Percentiles rank a stretch among this genome's conserved stretches.
phyloP scores from a whole-genome alignment of 108 stramenopile genomes.

The Hondaea fermentalgiana region DNA sequence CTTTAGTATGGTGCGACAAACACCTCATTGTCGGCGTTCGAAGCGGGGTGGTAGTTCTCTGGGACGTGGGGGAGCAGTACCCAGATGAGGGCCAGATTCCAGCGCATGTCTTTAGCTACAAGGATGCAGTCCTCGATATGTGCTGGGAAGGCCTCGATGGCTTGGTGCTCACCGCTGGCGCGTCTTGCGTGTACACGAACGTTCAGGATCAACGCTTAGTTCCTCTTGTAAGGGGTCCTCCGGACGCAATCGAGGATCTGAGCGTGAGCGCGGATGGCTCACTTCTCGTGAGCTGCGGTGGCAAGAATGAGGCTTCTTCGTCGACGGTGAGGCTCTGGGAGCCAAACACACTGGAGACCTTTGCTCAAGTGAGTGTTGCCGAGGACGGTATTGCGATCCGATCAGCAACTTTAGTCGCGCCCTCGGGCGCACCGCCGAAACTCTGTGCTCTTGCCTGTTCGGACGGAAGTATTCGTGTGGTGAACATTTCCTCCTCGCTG shows the following conservation, averaged over 20 bases:
- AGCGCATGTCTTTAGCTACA: not conserved
- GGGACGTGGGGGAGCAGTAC: not conserved
- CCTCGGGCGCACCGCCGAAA: not conserved
- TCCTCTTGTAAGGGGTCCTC: not conserved
- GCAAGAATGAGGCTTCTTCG: not conserved
- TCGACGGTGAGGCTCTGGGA: not conserved
- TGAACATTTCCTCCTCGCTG: not conserved
- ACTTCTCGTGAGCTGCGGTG: not conserved
- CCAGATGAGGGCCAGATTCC: not conserved
- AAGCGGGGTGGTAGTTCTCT: not conserved
- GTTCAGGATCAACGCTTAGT: not conserved
- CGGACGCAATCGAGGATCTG: not conserved
- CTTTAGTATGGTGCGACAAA: not conserved
- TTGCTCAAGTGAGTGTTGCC: not conserved
- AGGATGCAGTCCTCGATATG: not conserved
- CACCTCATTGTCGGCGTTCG: not conserved
- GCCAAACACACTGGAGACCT: not conserved
- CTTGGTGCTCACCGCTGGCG: not conserved
- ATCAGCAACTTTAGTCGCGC: not conserved
- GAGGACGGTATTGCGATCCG: not conserved
- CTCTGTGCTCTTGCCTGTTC: not conserved
- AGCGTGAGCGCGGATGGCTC: not conserved
- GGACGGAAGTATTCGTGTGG: not conserved
- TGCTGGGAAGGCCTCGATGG: not conserved
- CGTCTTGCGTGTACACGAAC: not conserved